A percentile compares a stretch with the other conserved stretches of the same genome.
Conservation (phyloP, 805 yeast species). For the Teunomyces atbi region DNA sequence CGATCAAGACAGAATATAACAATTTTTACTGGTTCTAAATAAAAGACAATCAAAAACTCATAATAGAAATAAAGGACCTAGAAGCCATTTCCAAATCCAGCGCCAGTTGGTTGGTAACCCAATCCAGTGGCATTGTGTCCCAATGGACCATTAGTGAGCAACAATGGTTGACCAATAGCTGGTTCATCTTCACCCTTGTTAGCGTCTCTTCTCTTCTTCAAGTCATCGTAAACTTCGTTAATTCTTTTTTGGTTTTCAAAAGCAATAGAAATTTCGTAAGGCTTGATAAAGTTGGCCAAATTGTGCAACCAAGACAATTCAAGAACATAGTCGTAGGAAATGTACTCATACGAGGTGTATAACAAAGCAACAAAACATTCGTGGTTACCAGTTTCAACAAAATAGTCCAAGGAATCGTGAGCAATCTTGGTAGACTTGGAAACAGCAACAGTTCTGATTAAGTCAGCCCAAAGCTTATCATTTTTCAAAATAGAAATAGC, state of each 20-base stretch:
- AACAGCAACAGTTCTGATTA: constrained; percentile 85
- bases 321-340: constrained; percentile 78
- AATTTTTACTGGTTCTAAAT: constrained; percentile 5
- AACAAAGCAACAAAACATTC: constrained; percentile 91
- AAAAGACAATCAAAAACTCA: constrained; percentile 5
- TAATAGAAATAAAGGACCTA: constrained; percentile 11
- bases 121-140: constrained; percentile 38
- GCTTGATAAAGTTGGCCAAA: constrained; percentile 82
- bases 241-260: constrained; percentile 74
- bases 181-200: constrained; percentile 47
- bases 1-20: constrained; percentile 2
- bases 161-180: constrained; percentile 62
- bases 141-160: constrained; percentile 78
- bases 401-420: constrained; percentile 83
- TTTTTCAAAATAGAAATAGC: constrained; percentile 84
- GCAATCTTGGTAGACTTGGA: constrained; percentile 80
- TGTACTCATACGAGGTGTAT: constrained; percentile 77
- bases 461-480: constrained; percentile 93
- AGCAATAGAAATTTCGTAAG: constrained; percentile 82
- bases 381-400: constrained; percentile 94
- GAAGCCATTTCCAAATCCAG: constrained; percentile 62
- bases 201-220: constrained; percentile 65
- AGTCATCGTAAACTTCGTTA: constrained; percentile 63
- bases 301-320: constrained; percentile 91
- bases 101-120: constrained; percentile 70